Percentiles rank a stretch among this genome's conserved stretches.
phyloP scores from a whole-genome alignment of 164 flowering plant genomes.

The Macadamia integrifolia region DNA sequence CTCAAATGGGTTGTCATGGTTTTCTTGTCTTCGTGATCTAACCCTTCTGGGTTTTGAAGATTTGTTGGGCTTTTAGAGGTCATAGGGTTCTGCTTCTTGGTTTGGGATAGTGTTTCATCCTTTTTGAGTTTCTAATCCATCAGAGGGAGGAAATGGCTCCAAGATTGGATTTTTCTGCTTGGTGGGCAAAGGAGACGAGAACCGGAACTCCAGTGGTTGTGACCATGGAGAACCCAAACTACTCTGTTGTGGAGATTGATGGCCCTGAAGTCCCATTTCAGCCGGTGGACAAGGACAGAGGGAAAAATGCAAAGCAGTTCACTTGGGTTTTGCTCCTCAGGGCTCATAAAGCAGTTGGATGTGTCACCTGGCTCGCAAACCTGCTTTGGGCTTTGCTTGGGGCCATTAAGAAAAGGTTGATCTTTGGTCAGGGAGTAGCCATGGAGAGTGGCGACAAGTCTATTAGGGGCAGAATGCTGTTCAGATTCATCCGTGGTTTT shows the following conservation, averaged over 20 bases:
- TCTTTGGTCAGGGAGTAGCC: slow-evolving; percentile 46
- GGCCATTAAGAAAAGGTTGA: slow-evolving; percentile 49
- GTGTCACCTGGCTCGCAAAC: slow-evolving; percentile 56
- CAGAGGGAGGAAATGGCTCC: slow-evolving; percentile 44
- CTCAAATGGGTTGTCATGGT: slow-evolving; percentile 21
- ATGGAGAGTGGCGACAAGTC: slow-evolving; percentile 49
- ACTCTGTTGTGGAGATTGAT: slow-evolving; percentile 62
- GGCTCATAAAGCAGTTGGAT: slow-evolving; percentile 73
- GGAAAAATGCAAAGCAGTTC: slow-evolving; percentile 74
- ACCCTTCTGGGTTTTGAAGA: slow-evolving; percentile 24
- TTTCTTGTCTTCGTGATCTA: slow-evolving; percentile 22
- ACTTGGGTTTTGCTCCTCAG: slow-evolving; percentile 79
- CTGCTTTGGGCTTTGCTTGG: slow-evolving; percentile 64
- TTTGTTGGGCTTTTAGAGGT: slow-evolving; percentile 10
- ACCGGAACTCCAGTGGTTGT: slow-evolving; percentile 75
- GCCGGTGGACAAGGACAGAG: slow-evolving; percentile 61
- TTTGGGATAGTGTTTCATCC: background rate
- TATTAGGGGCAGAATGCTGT: slow-evolving; percentile 40
- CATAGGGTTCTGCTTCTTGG: slow-evolving; percentile 9
- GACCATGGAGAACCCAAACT: slow-evolving; percentile 82
- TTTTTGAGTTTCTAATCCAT: background rate
- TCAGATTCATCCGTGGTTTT: slow-evolving; percentile 46
- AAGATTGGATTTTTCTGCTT: slow-evolving; percentile 49
- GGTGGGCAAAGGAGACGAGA: slow-evolving; percentile 47
- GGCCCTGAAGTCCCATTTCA: slow-evolving; percentile 57